Base-by-base conservation (phyloP, 1,284 basidiomycete genomes). In the Ustilago tritici region DNA sequence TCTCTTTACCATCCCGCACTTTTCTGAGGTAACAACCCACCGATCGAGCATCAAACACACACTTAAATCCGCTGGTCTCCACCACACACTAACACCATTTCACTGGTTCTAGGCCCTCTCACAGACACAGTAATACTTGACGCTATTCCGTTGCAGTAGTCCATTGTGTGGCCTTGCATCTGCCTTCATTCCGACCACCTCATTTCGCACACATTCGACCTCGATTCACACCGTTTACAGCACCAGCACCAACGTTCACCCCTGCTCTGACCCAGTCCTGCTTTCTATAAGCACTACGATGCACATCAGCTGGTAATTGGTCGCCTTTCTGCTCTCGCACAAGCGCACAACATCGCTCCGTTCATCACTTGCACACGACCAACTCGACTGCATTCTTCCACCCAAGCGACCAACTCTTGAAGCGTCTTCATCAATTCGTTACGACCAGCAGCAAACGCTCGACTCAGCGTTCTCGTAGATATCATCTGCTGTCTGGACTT, bases 131-230 rank as follows among this genome's bases (percentile, higher is more conserved):
- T 40, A 17, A 11, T 14, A 31, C 49, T 50, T 28, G 49, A 54
- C 31, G 52, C 32, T 36, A 53, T 34, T 32, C 23, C 23, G 49
- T 28, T 32, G 23, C 11, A 31, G 38, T 17, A 23, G 10, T 49
- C 32, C 3, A 53, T 53, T 54, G 32, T 50, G 9, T n/a, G n/a
- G 28, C 35, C 19, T 28, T 41, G 56, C n/a, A 34, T 43, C 15
- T 35, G 32, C 56, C n/a, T 40, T 47, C 34, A 59, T 55, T 23
- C 49, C 19, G 36, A 23, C 31, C 17, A 56, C 52, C 41, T 53
- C 52, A 69, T 63, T 53, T 69, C 55, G 31, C 50, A 60, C 9
- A 14, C 12, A 19, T 43, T 38, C 47, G 19, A 32, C 12, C 56
- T 32, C 49, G 46, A 28, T 14, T 55, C 34, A 34, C 28, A 11